Conservation (phyloP, 495 filamentous ascomycete species). For the Tuber calosporum region DNA sequence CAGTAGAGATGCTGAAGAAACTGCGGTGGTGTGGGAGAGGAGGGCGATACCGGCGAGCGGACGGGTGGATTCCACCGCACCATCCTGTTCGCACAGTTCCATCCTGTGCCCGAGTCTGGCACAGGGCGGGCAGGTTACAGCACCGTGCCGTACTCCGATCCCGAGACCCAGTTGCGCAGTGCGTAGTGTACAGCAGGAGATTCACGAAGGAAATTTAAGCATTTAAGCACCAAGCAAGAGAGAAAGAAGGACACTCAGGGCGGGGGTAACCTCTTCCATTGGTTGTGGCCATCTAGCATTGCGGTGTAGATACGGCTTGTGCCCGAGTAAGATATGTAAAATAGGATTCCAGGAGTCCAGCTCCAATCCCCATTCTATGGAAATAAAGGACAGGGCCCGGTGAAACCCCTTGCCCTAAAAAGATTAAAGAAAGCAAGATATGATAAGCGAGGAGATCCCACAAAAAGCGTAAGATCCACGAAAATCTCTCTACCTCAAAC, state of each 20-base stretch:
- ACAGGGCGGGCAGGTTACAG: too few species aligned
- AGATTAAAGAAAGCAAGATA: not conserved
- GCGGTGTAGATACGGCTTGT: not conserved
- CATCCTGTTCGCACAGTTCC: not conserved
- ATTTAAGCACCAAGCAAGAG: not conserved
- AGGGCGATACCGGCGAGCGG: not conserved
- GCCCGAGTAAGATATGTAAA: not conserved
- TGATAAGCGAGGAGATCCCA: not conserved
- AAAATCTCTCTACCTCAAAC: not conserved
- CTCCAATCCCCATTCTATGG: not conserved
- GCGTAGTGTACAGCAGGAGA: not conserved
- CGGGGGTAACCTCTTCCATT: not conserved
- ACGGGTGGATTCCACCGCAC: not conserved
- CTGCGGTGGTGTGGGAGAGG: not conserved
- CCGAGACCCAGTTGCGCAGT: not conserved
- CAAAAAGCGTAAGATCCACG: not conserved
- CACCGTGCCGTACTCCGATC: too few species aligned
- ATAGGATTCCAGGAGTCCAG: too few species aligned
- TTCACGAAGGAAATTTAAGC: not conserved
- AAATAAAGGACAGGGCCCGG: not conserved
- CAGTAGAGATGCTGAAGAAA: not conserved
- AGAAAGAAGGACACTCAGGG: not conserved
- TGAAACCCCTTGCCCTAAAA: not conserved
- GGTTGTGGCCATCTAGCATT: not conserved
- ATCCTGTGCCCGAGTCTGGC: not conserved